A percentile compares a stretch with the other conserved stretches of the same genome.
These are phyloP conservation scores for Calocera viscosa DNA, from an alignment of 768 basidiomycete species.

Conservation along the genomic window DNA sequence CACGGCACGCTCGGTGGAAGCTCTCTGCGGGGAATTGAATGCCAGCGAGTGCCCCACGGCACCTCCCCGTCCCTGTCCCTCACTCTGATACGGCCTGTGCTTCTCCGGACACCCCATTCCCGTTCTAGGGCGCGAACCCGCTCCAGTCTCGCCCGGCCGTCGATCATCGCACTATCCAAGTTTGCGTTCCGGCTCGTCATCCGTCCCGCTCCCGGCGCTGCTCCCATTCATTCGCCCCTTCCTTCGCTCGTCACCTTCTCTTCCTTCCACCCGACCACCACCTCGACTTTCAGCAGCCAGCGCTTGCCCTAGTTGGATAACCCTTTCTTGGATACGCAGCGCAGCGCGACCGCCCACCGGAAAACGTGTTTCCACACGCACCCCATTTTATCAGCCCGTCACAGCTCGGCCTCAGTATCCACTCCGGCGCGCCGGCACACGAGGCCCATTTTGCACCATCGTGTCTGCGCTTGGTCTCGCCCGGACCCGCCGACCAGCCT, in stretches of 20 bases:
- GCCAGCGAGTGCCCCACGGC: not conserved
- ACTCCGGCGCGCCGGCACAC: not conserved
- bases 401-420: not conserved
- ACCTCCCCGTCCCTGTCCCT: not conserved
- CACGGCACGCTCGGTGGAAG: not conserved
- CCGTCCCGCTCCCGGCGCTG: not conserved
- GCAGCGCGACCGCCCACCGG: not conserved
- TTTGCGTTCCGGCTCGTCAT: not conserved
- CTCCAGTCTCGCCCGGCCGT: not conserved
- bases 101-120: not conserved
- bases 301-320: not conserved
- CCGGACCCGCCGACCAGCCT: not conserved
- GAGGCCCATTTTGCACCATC: not conserved
- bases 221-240: not conserved
- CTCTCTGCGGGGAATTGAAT: not conserved
- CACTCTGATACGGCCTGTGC: not conserved
- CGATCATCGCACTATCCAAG: not conserved
- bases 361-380: not conserved
- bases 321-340: not conserved
- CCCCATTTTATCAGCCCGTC: not conserved
- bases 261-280: not conserved
- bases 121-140: not conserved
- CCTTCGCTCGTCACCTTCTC: not conserved
- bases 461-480: not conserved
- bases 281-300: not conserved